A percentile compares a stretch with the other conserved stretches of the same genome.
phyloP scores from a whole-genome alignment of 345 rosid species.

The Erysimum cheiranthoides region DNA sequence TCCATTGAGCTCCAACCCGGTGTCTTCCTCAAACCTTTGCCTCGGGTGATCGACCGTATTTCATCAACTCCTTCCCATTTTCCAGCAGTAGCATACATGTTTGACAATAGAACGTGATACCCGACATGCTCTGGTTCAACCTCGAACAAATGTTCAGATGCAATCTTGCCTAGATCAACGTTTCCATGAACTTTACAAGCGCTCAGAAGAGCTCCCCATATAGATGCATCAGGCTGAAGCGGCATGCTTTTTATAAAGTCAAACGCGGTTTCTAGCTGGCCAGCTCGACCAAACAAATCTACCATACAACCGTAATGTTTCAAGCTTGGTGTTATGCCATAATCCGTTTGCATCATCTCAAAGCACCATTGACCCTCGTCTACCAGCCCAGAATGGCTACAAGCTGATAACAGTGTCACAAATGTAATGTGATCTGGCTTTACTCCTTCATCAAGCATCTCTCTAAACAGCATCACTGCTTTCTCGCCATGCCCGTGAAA shows the following conservation, averaged over 20 bases:
- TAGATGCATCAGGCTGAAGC: conserved; percentile 57
- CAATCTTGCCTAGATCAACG: conserved; percentile 49
- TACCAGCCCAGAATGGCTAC: conserved; percentile 69
- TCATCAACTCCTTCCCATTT: conserved; percentile 60
- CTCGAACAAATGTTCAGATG: conserved; percentile 58
- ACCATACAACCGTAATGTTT: conserved; percentile 74
- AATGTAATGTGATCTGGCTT: conserved; percentile 66
- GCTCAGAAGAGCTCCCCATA: conserved; percentile 69
- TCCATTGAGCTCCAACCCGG: conserved; percentile 73
- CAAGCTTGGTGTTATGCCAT: conserved; percentile 56
- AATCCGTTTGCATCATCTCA: conserved; percentile 52
- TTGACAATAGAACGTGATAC: conserved; percentile 61
- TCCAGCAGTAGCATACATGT: conserved; percentile 63
- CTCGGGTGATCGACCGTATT: conserved; percentile 55
- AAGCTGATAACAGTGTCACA: conserved; percentile 62
- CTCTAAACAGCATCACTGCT: conserved; percentile 55
- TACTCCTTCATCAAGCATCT: conserved; percentile 56
- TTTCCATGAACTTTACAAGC: conserved; percentile 67
- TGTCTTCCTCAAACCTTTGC: conserved; percentile 60
- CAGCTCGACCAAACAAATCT: conserved; percentile 66
- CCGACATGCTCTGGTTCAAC: conserved; percentile 64
- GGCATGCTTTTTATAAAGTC: conserved; percentile 56
- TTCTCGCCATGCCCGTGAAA: conserved; percentile 59
- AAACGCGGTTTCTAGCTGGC: conserved; percentile 55
- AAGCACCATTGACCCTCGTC: conserved; percentile 61